Conservation (phyloP, 495 filamentous ascomycete species). For the Neurospora sp. region DNA sequence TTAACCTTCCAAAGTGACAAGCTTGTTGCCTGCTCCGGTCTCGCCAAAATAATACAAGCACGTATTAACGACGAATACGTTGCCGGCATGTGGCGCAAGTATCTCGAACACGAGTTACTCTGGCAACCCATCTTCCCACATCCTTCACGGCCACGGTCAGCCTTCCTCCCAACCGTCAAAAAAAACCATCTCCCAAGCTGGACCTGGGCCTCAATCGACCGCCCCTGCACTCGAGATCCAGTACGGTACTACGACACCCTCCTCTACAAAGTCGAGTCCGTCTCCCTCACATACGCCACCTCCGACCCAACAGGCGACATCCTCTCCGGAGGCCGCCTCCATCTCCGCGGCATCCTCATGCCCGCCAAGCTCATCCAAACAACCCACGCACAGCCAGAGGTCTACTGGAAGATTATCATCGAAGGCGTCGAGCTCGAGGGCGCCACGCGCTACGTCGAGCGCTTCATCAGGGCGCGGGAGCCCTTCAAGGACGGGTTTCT, state of each 20-base stretch:
- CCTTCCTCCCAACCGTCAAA: not conserved
- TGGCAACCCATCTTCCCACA: not conserved
- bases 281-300: not conserved
- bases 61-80: slow-evolving; percentile 1
- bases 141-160: not conserved
- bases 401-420: not conserved
- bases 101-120: slow-evolving; percentile 3
- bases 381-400: not conserved
- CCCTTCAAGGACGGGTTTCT: not conserved
- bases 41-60: not conserved
- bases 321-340: not conserved
- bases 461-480: not conserved
- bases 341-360: not conserved
- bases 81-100: slow-evolving; percentile 2
- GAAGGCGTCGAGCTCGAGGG: not conserved
- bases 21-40: not conserved
- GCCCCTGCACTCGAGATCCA: not conserved
- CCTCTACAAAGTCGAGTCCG: not conserved
- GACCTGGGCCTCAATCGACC: slow-evolving; percentile 1
- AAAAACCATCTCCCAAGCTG: not conserved
- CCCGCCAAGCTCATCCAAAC: not conserved
- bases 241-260: not conserved
- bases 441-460: not conserved
- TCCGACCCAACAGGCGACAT: not conserved
- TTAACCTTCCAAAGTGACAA: slow-evolving; percentile 2